These are phyloP conservation scores for Mycena polygramma DNA, from an alignment of 768 basidiomycete species.

Conservation along the genomic window DNA sequence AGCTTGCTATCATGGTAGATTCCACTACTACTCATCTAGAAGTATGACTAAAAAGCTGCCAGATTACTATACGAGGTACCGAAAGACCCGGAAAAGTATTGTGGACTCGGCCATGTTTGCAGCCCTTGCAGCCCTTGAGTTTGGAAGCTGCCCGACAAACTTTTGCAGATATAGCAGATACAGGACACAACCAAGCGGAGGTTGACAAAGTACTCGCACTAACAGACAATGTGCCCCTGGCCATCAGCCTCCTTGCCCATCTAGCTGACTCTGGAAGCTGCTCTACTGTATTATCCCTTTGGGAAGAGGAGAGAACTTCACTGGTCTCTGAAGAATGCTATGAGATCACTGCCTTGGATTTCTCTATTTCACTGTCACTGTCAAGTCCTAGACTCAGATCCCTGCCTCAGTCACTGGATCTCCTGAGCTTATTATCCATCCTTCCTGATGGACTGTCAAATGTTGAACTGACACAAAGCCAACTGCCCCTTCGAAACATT, in stretches of 20 bases:
- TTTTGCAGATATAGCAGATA: too few species aligned
- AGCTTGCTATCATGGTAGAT: background rate
- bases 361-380: slow-evolving; percentile 1
- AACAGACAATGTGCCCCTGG: background rate
- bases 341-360: background rate
- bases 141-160: too few species aligned
- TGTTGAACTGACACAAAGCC: background rate
- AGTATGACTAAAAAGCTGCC: background rate
- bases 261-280: background rate
- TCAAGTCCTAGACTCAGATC: background rate
- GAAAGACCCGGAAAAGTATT: background rate
- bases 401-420: background rate
- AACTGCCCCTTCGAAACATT: background rate
- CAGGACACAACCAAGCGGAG: too few species aligned
- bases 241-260: background rate
- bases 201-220: background rate
- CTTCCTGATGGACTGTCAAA: background rate
- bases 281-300: background rate
- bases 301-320: background rate
- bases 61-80: background rate
- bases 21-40: background rate
- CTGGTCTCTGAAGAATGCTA: background rate
- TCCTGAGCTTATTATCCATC: background rate
- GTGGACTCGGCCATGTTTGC: background rate
- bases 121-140: background rate